phyloP scores from a whole-genome alignment of 345 rosid genomes.

The Arabidopsis suecica region DNA sequence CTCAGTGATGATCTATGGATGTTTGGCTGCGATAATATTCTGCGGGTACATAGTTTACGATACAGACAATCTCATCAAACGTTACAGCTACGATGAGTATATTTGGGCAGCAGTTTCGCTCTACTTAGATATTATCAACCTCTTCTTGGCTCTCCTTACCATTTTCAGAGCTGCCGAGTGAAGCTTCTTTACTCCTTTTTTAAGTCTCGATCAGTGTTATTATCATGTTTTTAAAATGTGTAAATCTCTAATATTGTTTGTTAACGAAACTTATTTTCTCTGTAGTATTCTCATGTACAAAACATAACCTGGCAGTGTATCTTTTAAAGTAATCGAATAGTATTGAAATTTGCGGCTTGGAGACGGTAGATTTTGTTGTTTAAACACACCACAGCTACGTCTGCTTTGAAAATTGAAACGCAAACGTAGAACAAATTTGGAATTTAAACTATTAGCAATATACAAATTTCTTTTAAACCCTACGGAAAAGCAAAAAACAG shows the following conservation, averaged over 20 bases:
- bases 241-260: background rate
- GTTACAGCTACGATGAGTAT: slow-evolving; percentile 73
- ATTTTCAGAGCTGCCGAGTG: slow-evolving; percentile 75
- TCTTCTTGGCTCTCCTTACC: slow-evolving; percentile 72
- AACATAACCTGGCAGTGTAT: background rate
- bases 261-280: background rate
- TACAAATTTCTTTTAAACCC: background rate
- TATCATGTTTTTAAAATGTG: background rate
- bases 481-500: slow-evolving; percentile 6
- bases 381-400: background rate
- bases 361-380: background rate
- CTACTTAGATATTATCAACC: slow-evolving; percentile 77
- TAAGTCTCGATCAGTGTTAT: background rate
- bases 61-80: slow-evolving; percentile 89
- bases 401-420: background rate
- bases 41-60: slow-evolving; percentile 86
- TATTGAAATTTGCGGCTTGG: background rate
- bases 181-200: background rate
- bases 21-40: slow-evolving; percentile 74
- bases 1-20: slow-evolving; percentile 77
- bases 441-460: background rate
- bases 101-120: slow-evolving; percentile 89
- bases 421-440: background rate
- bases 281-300: background rate
- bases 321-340: background rate